Evolutionary conservation across 1,139 yeast species (phyloP).

Genomic region (Geotrichum europaeum): DNA sequence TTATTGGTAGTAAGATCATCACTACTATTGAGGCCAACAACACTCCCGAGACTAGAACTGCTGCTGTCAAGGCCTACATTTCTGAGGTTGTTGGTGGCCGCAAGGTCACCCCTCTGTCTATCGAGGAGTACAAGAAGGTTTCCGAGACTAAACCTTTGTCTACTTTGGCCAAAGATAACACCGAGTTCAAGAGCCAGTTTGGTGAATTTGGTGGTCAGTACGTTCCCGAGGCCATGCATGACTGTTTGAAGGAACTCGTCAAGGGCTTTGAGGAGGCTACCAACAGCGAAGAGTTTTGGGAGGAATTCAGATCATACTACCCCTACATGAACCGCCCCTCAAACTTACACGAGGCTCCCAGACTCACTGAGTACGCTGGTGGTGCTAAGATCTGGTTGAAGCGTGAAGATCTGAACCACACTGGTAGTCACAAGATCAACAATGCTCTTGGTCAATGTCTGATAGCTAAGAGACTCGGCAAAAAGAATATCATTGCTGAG

Average conservation of each 20-base stretch:
- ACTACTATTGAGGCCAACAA: conserved; percentile 50
- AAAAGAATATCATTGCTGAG: conserved; percentile 87
- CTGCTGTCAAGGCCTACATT: conserved; percentile 60
- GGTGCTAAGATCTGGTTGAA: conserved; percentile 98
- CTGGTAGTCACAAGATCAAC: conserved; percentile 96
- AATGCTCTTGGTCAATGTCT: conserved; percentile 94
- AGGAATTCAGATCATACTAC: conserved; percentile 76
- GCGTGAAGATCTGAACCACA: conserved; percentile 96
- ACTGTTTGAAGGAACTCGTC: conserved; percentile 86
- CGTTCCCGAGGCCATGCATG: conserved; percentile 92
- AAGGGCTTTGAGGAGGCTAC: conserved; percentile 78
- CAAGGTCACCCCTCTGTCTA: conserved; percentile 26
- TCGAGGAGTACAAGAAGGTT: conserved; percentile 27
- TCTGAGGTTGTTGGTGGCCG: conserved; percentile 64
- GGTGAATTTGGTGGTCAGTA: conserved; percentile 98
- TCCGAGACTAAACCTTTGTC: conserved; percentile 27
- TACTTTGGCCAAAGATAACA: conserved; percentile 21
- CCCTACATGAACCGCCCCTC: conserved; percentile 96
- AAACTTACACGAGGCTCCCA: conserved; percentile 80
- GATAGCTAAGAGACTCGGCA: conserved; percentile 87
- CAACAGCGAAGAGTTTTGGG: conserved; percentile 90
- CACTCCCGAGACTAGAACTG: conserved; percentile 49
- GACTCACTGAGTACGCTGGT: conserved; percentile 83
- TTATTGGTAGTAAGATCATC: conserved; percentile 84
- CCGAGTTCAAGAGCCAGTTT: conserved; percentile 41